A percentile compares a stretch with the other conserved stretches of the same genome.
These are phyloP conservation scores for Thymus quinquecostatus DNA, from an alignment of 257 asterid genomes.

Conservation along the genomic window DNA sequence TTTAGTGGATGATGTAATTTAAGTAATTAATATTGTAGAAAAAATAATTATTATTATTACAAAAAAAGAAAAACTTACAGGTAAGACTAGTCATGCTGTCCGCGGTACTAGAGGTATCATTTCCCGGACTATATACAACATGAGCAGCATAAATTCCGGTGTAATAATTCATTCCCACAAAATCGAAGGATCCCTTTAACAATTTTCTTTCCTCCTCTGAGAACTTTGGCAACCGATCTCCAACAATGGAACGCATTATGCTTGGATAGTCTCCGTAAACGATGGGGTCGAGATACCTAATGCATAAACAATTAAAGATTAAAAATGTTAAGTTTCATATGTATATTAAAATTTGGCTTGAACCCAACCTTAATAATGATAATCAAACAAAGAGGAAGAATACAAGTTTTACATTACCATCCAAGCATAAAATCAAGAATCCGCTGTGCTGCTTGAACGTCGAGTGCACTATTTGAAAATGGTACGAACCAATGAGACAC, in stretches of 20 bases:
- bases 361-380: no score
- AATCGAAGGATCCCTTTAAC: slow-evolving; percentile 58
- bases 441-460: slow-evolving; percentile 53
- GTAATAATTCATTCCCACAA: slow-evolving; percentile 61
- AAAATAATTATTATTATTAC: no score
- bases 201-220: slow-evolving; percentile 27
- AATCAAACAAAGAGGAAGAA: no score
- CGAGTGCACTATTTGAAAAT: slow-evolving; percentile 37
- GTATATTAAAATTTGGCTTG: no score
- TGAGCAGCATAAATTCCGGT: slow-evolving; percentile 47
- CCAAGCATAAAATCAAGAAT: slow-evolving; percentile 65
- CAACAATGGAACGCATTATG: slow-evolving; percentile 24
- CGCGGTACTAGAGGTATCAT: slow-evolving; percentile 27
- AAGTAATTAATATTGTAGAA: no score
- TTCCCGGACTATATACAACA: not conserved
- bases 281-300: slow-evolving; percentile 54
- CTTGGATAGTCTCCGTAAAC: slow-evolving; percentile 56
- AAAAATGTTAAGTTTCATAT: no score
- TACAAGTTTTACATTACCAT: slow-evolving; percentile 45
- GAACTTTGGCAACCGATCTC: slow-evolving; percentile 55
- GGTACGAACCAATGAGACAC: slow-evolving; percentile 52
- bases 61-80: slow-evolving; percentile 27
- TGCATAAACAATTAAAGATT: not conserved
- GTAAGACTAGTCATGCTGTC: slow-evolving; percentile 34
- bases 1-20: no score